A percentile compares a stretch with the other conserved stretches of the same genome.
Evolutionary conservation across 371 early-diverging fungal species (phyloP).

Genomic region (Saksenaea oblongispora): DNA sequence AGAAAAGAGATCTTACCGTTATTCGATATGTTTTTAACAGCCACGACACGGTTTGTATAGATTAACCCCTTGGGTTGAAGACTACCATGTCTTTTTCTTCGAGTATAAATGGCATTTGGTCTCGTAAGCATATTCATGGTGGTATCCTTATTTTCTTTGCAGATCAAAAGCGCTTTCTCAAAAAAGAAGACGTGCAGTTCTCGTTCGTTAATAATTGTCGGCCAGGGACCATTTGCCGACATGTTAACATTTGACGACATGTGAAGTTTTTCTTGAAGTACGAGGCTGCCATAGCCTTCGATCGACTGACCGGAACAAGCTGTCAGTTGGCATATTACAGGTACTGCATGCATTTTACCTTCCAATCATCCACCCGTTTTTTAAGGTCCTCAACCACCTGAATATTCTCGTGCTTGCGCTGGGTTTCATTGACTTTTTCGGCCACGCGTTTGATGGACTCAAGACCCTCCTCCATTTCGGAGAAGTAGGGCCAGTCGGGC

Average conservation of each 20-base stretch:
- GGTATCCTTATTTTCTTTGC: conserved; percentile 69
- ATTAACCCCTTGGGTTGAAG: conserved; percentile 82
- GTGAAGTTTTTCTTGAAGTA: conserved; percentile 80
- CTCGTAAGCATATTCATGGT: conserved; percentile 51
- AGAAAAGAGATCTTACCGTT: conserved; percentile 15
- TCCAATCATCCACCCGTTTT: conserved; percentile 61
- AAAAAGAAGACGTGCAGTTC: conserved; percentile 85
- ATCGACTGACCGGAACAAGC: conserved; percentile 22
- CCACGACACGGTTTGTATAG: conserved; percentile 37
- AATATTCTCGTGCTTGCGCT: conserved; percentile 86
- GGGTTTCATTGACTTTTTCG: conserved; percentile 89
- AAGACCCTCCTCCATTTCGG: conserved; percentile 80
- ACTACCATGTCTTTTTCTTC: conserved; percentile 48
- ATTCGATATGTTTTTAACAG: conserved; percentile 19
- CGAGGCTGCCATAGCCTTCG: conserved; percentile 77
- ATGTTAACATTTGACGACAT: conserved; percentile 79
- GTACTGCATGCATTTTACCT: conserved; percentile 18
- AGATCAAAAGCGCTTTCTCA: conserved; percentile 86
- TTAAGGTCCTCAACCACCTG: conserved; percentile 74
- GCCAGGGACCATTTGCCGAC: conserved; percentile 71
- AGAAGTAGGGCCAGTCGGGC: conserved; percentile 65
- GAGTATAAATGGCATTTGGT: conserved; percentile 32
- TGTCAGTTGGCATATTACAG: conserved; percentile 1
- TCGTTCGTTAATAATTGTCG: too few relatives aligned
- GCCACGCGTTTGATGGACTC: conserved; percentile 83